These are phyloP conservation scores for Trichoderma aggressivum DNA, from an alignment of 2,329 filamentous ascomycete genomes.

Conservation along the genomic window DNA sequence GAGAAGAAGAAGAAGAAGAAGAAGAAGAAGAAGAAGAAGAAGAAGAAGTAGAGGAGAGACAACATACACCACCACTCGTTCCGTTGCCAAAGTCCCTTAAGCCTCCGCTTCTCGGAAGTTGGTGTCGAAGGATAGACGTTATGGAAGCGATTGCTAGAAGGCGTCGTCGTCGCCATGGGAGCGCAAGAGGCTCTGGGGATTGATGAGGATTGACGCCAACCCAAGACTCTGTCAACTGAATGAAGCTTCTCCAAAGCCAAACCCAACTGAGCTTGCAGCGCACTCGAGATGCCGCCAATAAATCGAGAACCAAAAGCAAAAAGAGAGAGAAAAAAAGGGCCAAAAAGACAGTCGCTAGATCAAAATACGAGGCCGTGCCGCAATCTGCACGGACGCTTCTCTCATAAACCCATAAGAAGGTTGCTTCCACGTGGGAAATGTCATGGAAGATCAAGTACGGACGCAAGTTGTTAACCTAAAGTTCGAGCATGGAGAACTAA, in stretches of 20 bases:
- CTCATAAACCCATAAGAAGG: background rate
- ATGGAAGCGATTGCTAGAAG: background rate
- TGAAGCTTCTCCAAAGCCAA: background rate
- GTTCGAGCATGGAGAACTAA: background rate
- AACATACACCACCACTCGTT: conserved; percentile 38
- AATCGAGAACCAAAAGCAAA: background rate
- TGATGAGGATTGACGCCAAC: background rate
- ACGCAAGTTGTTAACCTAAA: background rate
- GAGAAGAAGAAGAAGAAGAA: background rate
- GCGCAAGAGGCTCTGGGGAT: background rate
- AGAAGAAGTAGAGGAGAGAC: background rate
- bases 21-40: background rate
- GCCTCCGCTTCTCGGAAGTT: conserved; percentile 30
- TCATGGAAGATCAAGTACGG: background rate
- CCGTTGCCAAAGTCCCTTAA: conserved; percentile 34
- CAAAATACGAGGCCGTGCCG: background rate
- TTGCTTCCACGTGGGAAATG: background rate
- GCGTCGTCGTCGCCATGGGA: conserved; percentile 14
- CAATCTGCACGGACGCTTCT: background rate
- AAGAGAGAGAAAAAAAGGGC: background rate
- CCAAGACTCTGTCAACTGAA: background rate
- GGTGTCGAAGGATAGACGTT: conserved; percentile 23
- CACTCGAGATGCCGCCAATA: background rate
- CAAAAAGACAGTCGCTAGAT: background rate
- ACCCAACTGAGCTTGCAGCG: background rate